Evolutionary conservation across 441 rosid species (phyloP), one percentile per base, ranked within the genome.

Genomic region (Adansonia grandidieri): DNA sequence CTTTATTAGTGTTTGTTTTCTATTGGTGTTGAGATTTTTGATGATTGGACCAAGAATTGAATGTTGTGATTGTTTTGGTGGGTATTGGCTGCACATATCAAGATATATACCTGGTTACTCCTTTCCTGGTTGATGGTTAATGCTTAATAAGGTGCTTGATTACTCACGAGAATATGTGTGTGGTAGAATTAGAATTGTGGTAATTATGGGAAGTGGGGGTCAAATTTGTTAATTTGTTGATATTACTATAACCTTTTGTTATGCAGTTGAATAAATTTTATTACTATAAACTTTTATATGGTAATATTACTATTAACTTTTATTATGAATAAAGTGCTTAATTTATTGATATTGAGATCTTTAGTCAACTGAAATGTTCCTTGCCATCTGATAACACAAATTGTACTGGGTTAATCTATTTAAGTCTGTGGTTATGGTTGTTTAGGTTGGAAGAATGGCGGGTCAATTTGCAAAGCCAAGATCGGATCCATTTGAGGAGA

Each of bases 381-480:
- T 54, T 73, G 22, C 51, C 56, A 15, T 54, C 1, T 6, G 65
- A n/a, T 60, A 51, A 56, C 37, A 5, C 48, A 13, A 53, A 17
- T 4, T 72, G 15, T 54, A 32, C 15, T 51, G 61, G 7, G 50
- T 4, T 51, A 15, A 54, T n/a, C 24, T 15, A 37, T 14, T 62
- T 44, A 62, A 47, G 28, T 22, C 24, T 28, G 9, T 47, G 28
- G 45, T 9, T 75, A 6, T 73, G 69, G 20, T 53, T 3, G 28
- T 77, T 44, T 71, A 85, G 88, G 88, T 89, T 64, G 91, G 93
- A 51, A 85, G 90, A 84, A 89, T 85, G 85, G 87, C 87, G 0
- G 87, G 87, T 62, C 87, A 84, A 17, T 84, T 85, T 80, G 87
- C 85, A 4, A 87, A 88, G 64, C 91, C 91, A 20, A 84, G 93